Evolutionary conservation across 257 asterid genomes (phyloP).

Genomic region (Henckelia pumila): DNA sequence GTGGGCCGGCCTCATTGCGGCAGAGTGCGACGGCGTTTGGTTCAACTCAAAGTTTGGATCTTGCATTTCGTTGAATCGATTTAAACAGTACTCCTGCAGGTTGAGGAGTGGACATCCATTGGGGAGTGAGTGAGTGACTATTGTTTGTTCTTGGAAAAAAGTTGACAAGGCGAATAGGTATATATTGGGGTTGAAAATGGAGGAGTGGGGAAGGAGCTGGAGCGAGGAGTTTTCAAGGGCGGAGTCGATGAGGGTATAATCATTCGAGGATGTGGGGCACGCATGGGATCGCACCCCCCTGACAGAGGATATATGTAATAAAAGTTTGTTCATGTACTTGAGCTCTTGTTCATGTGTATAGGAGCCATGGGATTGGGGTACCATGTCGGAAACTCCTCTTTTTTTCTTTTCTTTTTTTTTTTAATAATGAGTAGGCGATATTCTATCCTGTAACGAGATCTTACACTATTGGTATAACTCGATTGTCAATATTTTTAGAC

Average conservation of each 20-base stretch:
- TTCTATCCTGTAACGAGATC: too few species aligned
- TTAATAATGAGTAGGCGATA: too few species aligned
- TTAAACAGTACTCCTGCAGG: slow-evolving; percentile 16
- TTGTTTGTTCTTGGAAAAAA: slow-evolving; percentile 14
- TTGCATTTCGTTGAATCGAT: slow-evolving; percentile 53
- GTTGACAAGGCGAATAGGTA: slow-evolving; percentile 20
- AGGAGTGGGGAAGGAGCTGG: neutral
- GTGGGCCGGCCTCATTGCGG: slow-evolving; percentile 59
- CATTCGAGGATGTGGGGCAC: slow-evolving; percentile 5
- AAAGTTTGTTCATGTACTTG: slow-evolving; percentile 10
- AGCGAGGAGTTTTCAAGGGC: neutral
- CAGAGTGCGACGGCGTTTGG: slow-evolving; percentile 44
- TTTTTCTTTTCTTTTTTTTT: too few species aligned
- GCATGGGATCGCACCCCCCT: slow-evolving; percentile 12
- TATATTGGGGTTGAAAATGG: neutral
- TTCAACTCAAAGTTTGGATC: slow-evolving; percentile 58
- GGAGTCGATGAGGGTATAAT: slow-evolving; percentile 13
- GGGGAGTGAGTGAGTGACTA: slow-evolving; percentile 33
- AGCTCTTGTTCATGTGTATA: too few species aligned
- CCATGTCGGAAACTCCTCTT: too few species aligned
- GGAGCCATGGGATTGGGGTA: too few species aligned
- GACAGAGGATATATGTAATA: slow-evolving; percentile 2
- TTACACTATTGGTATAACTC: too few species aligned
- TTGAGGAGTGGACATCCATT: slow-evolving; percentile 9
- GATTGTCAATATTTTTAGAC: too few species aligned